Evolutionary conservation across 176 grass and related monocot species (phyloP).

Genomic region (Triticum timopheevii): DNA sequence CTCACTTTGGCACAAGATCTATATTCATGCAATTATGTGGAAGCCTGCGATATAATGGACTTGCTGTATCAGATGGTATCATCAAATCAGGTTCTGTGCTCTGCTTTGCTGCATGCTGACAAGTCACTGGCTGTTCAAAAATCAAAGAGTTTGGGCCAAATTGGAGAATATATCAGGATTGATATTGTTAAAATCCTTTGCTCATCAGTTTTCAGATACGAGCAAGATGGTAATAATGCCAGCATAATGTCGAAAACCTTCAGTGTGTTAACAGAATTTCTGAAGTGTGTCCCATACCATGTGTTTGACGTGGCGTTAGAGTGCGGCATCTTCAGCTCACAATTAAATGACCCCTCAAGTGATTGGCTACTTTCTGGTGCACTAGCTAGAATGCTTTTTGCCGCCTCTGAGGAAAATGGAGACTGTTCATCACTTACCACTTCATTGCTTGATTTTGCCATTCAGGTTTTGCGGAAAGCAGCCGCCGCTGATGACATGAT

Average conservation of each 20-base stretch:
- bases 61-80: constrained; percentile 71
- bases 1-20: constrained; percentile 64
- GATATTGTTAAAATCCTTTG: constrained; percentile 76
- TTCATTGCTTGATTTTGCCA: constrained; percentile 92
- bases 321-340: constrained; percentile 63
- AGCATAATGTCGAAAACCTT: constrained; percentile 67
- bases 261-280: constrained; percentile 65
- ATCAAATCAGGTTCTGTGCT: constrained; percentile 76
- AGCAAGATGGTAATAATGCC: constrained; percentile 54
- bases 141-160: constrained; percentile 51
- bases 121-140: constrained; percentile 43
- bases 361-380: constrained; percentile 83
- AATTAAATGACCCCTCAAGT: constrained; percentile 56
- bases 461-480: constrained; percentile 79
- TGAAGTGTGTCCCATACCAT: constrained; percentile 81
- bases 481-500: constrained; percentile 57
- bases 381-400: constrained; percentile 72
- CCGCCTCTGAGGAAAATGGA: constrained; percentile 54
- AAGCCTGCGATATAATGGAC: constrained; percentile 61
- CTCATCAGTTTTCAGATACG: constrained; percentile 65
- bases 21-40: constrained; percentile 63
- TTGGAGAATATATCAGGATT: constrained; percentile 68
- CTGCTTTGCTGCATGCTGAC: constrained; percentile 63
- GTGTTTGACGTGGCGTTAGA: constrained; percentile 60
- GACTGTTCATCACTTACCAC: constrained; percentile 63